These are phyloP conservation scores for Volvariella volvacea DNA, from an alignment of 1,284 basidiomycete genomes.

Conservation along the genomic window DNA sequence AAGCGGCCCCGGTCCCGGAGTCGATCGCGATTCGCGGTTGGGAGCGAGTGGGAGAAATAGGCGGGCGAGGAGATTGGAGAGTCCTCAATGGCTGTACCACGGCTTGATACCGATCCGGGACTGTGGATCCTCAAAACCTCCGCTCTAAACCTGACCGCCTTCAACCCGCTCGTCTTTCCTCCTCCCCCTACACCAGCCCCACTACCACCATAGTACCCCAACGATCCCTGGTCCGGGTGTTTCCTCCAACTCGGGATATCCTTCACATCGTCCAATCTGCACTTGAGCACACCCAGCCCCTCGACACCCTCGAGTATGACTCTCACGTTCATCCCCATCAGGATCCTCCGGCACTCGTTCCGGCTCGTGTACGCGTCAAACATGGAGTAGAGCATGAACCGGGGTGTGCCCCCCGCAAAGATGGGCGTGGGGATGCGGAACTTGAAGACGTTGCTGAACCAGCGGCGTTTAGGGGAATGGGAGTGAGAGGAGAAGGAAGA, in stretches of 20 bases:
- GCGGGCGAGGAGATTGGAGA: too few species aligned
- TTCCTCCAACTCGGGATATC: conserved; percentile 39
- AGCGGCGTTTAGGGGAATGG: conserved; percentile 61
- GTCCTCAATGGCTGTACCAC: too few species aligned
- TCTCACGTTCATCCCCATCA: conserved; percentile 66
- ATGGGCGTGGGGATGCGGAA: conserved; percentile 28
- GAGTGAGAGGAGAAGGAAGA: conserved; percentile 32
- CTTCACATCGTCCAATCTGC: conserved; percentile 51
- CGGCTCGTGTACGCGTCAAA: conserved; percentile 66
- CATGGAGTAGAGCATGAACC: conserved; percentile 57
- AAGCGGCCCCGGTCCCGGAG: conserved; percentile 24
- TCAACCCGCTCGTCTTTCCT: conserved; percentile 26
- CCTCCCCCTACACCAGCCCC: too few species aligned
- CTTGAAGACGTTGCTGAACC: conserved; percentile 88
- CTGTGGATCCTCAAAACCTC: conserved; percentile 31
- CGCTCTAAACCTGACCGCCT: conserved; percentile 72
- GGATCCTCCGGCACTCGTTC: conserved; percentile 65
- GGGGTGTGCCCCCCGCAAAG: conserved; percentile 58
- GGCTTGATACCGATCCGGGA: too few species aligned
- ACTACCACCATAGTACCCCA: background rate
- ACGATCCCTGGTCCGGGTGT: background rate
- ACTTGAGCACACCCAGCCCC: conserved; percentile 59
- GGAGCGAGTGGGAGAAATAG: too few species aligned
- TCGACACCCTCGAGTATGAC: conserved; percentile 64
- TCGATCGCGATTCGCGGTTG: background rate